These are phyloP conservation scores for Raphidocelis subcapitata DNA, from an alignment of 139 green algal genomes.

Conservation along the genomic window DNA sequence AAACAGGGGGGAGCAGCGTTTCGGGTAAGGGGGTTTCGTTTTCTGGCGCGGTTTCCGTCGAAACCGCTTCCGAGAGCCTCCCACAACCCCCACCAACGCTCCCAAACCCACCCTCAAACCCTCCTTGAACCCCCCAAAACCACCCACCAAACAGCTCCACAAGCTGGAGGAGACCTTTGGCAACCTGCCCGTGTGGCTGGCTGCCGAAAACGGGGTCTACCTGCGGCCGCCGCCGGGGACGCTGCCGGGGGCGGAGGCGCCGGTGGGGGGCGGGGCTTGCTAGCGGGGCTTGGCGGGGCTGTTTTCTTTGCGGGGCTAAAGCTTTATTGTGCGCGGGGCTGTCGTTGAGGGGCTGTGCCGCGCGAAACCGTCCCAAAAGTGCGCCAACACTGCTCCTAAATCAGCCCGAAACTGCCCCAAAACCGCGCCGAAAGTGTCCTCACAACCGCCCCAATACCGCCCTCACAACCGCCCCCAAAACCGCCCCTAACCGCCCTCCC, in stretches of 20 bases:
- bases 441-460: too few relatives aligned
- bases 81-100: too few relatives aligned
- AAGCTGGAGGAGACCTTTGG: slow-evolving; percentile 88
- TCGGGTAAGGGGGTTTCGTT: too few relatives aligned
- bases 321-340: not conserved
- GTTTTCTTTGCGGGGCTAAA: not conserved
- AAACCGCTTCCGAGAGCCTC: too few relatives aligned
- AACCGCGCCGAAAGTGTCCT: too few relatives aligned
- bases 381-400: not conserved
- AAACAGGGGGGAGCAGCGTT: too few relatives aligned
- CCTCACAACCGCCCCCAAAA: too few relatives aligned
- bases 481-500: too few relatives aligned
- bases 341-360: not conserved
- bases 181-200: slow-evolving; percentile 87
- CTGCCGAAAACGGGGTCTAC: slow-evolving; percentile 96
- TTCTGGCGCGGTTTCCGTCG: too few relatives aligned
- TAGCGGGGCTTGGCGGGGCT: not conserved
- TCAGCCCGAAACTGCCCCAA: too few relatives aligned
- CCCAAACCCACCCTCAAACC: too few relatives aligned
- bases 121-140: too few relatives aligned
- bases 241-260: not conserved
- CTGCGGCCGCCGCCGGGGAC: slow-evolving; percentile 57
- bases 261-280: not conserved
- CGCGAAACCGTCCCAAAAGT: not conserved
- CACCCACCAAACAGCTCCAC: slow-evolving; percentile 33